Conservation (phyloP, 371 early-diverging fungal species). For the Actinomortierella wolfii region DNA sequence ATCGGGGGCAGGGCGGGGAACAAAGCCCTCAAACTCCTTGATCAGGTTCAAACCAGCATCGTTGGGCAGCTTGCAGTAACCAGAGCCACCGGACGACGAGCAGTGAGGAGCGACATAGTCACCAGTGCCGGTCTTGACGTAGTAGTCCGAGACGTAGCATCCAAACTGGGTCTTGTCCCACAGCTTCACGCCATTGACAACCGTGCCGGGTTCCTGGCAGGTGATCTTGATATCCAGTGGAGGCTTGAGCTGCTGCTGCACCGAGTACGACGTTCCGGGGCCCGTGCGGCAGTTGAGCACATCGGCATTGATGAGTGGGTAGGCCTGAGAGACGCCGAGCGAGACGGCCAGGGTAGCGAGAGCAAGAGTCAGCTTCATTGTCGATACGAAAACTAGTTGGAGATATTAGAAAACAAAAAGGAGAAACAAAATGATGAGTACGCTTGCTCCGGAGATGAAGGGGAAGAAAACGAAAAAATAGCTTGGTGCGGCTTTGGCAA, state of each 20-base stretch:
- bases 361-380: background rate
- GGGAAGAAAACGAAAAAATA: no score
- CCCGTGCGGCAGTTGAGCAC: conserved; percentile 9
- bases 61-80: conserved; percentile 14
- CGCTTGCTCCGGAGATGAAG: no score
- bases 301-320: background rate
- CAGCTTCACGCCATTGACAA: conserved; percentile 24
- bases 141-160: conserved; percentile 48
- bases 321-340: background rate
- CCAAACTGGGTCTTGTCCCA: conserved; percentile 48
- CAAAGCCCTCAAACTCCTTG: conserved; percentile 41
- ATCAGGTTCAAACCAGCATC: conserved; percentile 23
- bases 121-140: conserved; percentile 38
- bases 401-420: background rate
- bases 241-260: conserved; percentile 18
- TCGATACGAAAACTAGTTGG: background rate
- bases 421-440: no score
- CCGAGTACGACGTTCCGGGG: conserved; percentile 4
- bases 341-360: background rate
- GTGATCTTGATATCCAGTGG: conserved; percentile 18
- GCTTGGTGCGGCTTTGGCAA: no score
- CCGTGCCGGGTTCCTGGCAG: conserved; percentile 40
- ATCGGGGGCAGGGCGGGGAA: conserved; percentile 34
- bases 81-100: no score
- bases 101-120: conserved; percentile 41